Evolutionary conservation across 1,284 basidiomycete genomes (phyloP).

Genomic region (Tilletia horrida): DNA sequence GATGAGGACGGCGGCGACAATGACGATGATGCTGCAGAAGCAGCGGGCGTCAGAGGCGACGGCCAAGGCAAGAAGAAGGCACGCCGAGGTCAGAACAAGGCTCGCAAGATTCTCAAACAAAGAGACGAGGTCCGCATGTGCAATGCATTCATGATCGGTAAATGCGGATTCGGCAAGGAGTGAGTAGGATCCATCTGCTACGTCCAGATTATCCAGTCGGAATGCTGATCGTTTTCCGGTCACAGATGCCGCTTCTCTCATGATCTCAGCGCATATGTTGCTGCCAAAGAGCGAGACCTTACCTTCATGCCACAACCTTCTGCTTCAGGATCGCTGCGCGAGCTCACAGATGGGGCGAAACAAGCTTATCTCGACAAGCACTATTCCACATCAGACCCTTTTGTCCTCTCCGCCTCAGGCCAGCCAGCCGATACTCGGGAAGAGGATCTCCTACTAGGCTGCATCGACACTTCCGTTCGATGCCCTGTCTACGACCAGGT

Average conservation of each 20-base stretch:
- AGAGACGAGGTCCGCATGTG: slow-evolving; percentile 22
- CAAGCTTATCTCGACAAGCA: slow-evolving; percentile 30
- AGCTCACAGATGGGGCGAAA: slow-evolving; percentile 20
- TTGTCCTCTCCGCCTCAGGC: slow-evolving; percentile 11
- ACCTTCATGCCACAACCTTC: slow-evolving; percentile 59
- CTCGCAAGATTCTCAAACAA: slow-evolving; percentile 24
- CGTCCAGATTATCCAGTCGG: slow-evolving; percentile 12
- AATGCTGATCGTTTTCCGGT: slow-evolving; percentile 29
- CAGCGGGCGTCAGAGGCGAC: background rate
- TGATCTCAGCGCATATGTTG: slow-evolving; percentile 72
- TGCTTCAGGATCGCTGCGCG: slow-evolving; percentile 17
- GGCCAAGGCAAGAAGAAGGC: slow-evolving; percentile 11
- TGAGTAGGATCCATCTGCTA: background rate
- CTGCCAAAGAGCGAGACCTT: slow-evolving; percentile 72
- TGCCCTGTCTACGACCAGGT: slow-evolving; percentile 65
- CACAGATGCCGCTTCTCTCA: slow-evolving; percentile 71
- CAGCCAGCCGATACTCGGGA: background rate
- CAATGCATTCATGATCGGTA: background rate
- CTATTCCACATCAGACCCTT: slow-evolving; percentile 27
- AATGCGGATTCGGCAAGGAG: background rate
- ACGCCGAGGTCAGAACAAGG: slow-evolving; percentile 39
- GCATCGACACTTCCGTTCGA: slow-evolving; percentile 59
- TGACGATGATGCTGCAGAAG: background rate
- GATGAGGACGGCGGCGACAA: background rate
- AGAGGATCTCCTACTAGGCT: background rate